Evolutionary conservation across 331 rosid genomes (phyloP), one percentile per base, ranked within the genome.

Genomic region (Cydonia oblonga): DNA sequence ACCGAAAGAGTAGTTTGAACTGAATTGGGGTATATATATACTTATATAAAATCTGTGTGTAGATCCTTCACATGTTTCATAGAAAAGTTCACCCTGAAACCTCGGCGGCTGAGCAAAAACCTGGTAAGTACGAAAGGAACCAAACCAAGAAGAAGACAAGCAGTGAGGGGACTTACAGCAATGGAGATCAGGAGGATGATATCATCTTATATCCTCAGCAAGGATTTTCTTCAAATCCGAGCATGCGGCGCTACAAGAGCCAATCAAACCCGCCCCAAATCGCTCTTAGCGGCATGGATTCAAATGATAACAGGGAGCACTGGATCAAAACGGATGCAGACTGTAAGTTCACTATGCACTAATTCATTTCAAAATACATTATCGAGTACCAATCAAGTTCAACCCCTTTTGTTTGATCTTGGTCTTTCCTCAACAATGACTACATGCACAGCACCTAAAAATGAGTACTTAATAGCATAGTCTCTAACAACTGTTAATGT

Each of bases 281-380:
- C 52, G 69, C 77, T 26, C 84, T 80, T n/a, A 69, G 82, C 77
- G 68, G 82, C 81, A 71, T 77, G 23, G 90, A 87, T 66, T 80
- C 91, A 38, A 84, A 81, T 64, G 88, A 75, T 58, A 86, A 86
- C 78, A 81, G 78, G 71, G 97, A 91, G 85, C 96, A 89, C 67
- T 95, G 99, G 99, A 90, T 95, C 89, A 91, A 86, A 79, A 91
- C 99, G 59, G 99, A 91, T 78, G 91, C 90, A 62, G 97, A 95
- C 78, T 95, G 99, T 95, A 90, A 95, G 97, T 74, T 46, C 18
- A 66, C 70, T n/a, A 13, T 18, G 58, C 68, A 25, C 68, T 58
- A 33, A 54, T 28, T 12, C 59, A 5, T 32, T n/a, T 24, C 49
- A 8, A 56, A 20, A 5, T 54, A 56, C 25, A 9, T 6, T 54